Evolutionary conservation across 2,329 filamentous ascomycete genomes (phyloP).

Genomic region (Monilinia polystroma): DNA sequence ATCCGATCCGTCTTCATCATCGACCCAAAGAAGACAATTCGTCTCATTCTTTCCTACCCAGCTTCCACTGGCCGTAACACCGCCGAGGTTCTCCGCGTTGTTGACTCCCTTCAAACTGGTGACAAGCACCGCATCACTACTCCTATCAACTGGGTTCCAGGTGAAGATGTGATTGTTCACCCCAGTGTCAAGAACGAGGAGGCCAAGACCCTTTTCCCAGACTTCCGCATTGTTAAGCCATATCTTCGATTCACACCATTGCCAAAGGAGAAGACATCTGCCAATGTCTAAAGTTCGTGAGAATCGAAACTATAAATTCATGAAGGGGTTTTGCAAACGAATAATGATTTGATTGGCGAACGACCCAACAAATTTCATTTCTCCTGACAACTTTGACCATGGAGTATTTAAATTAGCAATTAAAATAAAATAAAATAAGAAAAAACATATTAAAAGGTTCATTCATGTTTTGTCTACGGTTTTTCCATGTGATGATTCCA

Average conservation of each 20-base stretch:
- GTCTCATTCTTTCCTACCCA: slow-evolving; percentile 88
- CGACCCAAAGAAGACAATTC: slow-evolving; percentile 90
- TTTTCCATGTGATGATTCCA: not conserved
- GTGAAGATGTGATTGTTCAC: slow-evolving; percentile 90
- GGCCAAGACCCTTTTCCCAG: slow-evolving; percentile 83
- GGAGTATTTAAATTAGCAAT: not conserved
- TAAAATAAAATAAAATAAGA: not conserved
- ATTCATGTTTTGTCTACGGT: not conserved
- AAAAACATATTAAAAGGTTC: not conserved
- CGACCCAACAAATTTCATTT: not conserved
- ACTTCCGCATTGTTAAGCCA: slow-evolving; percentile 66
- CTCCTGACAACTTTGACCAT: not conserved
- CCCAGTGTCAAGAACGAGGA: slow-evolving; percentile 79
- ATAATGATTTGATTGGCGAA: slow-evolving; percentile 8
- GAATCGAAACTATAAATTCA: slow-evolving; percentile 10
- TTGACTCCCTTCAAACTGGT: slow-evolving; percentile 77
- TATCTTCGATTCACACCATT: slow-evolving; percentile 73
- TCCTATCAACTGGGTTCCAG: slow-evolving; percentile 85
- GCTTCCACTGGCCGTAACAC: slow-evolving; percentile 86
- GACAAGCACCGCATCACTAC: slow-evolving; percentile 88
- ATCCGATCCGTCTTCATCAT: slow-evolving; percentile 95
- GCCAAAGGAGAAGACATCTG: slow-evolving; percentile 51
- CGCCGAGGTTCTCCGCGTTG: slow-evolving; percentile 72
- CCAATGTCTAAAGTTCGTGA: slow-evolving; percentile 29
- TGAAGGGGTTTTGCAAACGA: not conserved